Evolutionary conservation across 192 early-diverging fungal species (phyloP), one percentile per base, ranked within the genome.

Genomic region (Dissophora globulifera): DNA sequence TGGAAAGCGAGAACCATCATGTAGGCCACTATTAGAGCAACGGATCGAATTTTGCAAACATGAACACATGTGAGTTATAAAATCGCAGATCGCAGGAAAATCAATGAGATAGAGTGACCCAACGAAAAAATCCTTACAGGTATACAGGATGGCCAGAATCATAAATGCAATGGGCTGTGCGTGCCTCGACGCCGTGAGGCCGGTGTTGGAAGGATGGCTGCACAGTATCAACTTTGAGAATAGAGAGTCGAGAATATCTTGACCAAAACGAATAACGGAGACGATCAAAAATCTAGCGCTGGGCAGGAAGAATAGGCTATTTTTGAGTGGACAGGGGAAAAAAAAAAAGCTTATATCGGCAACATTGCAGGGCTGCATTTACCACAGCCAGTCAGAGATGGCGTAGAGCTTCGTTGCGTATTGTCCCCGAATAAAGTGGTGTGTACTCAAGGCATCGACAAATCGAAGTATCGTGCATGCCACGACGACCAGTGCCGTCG

Each of bases 331-430:
- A 9, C 7, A 9, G 35, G 13, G 7, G 13, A 9, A 6, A 38
- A 38, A 13, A 9, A 38, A 6, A 47, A 47, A 11, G 46, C 13
- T 6, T 38, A 38, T 38, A 47, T 25, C 51, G n/a, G n/a, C n/a
- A n/a, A n/a, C n/a, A n/a, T n/a, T n/a, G n/a, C n/a, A n/a, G n/a
- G n/a, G n/a, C n/a, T n/a, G n/a, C n/a, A n/a, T n/a, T n/a, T n/a
- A n/a, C 78, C 98, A 96, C 46, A 99, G 83, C 25, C 91, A 87
- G 68, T 96, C 97, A 67, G 95, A 98, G 38, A 99, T 97, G 50
- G 98, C 94, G 50, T 98, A 98, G 33, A 99, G 87, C 79, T 99
- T 99, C 69, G 98, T 92, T 17, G 91, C 90, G 50, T 93, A n/a
- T 89, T 79, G 98, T 9, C 96, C 98, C 20, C 98, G 91, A 30